Conservation (phyloP, 2,329 filamentous ascomycete species). For the Trichoderma sp. region DNA sequence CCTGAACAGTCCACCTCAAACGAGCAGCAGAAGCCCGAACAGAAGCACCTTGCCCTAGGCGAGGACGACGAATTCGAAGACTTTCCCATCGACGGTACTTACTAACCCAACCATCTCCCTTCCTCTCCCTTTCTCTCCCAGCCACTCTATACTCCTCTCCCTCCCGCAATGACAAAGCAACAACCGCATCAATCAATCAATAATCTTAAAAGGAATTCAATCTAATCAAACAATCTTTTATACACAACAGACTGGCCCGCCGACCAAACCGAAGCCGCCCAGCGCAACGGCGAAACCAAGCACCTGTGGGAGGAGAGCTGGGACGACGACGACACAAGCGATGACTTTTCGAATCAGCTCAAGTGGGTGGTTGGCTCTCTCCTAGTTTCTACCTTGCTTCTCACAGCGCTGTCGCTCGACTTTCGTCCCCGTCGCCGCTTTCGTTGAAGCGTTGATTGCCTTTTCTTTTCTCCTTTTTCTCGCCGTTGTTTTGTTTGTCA, state of each 20-base stretch:
- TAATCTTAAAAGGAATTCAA: neutral
- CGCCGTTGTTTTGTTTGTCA: neutral
- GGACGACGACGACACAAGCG: constrained; percentile 96
- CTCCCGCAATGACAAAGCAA: neutral
- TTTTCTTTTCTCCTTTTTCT: neutral
- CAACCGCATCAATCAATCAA: neutral
- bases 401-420: neutral
- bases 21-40: constrained; percentile 36
- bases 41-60: constrained; percentile 67
- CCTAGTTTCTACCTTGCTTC: neutral
- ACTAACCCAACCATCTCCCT: neutral
- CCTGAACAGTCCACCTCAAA: constrained; percentile 25
- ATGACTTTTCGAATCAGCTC: constrained; percentile 93
- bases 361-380: constrained; percentile 59
- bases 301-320: constrained; percentile 99
- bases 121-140: neutral
- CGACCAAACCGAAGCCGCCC: constrained; percentile 82
- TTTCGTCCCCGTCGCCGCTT: constrained; percentile 1
- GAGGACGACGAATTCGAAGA: constrained; percentile 99
- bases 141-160: neutral
- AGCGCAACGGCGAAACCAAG: constrained; percentile 61
- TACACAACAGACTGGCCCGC: constrained; percentile 74
- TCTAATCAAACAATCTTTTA: neutral
- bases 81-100: constrained; percentile 88
- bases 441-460: neutral